phyloP scores from a whole-genome alignment of 2,329 filamentous ascomycete genomes.

The Alternaria infectoria region DNA sequence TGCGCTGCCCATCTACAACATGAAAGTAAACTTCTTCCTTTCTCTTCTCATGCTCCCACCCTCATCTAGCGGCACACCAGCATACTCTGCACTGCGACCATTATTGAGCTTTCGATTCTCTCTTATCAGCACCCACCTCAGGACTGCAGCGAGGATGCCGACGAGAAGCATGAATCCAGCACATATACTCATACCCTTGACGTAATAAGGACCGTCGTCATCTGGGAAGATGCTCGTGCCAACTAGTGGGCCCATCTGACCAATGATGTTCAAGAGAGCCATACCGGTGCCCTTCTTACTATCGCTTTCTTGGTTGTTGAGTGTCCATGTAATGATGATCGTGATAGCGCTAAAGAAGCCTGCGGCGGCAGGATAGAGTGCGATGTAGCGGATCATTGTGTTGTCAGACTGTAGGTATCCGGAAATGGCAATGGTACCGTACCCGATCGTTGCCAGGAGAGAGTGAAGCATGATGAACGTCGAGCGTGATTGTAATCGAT shows the following conservation, averaged over 20 bases:
- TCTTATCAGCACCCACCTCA: slow-evolving; percentile 51
- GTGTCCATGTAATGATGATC: slow-evolving; percentile 83
- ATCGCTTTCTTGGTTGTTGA: slow-evolving; percentile 80
- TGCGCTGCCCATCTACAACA: slow-evolving; percentile 16
- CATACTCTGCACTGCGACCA: slow-evolving; percentile 26
- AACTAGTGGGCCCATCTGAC: slow-evolving; percentile 74
- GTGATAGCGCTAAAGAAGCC: slow-evolving; percentile 89
- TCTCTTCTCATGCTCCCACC: slow-evolving; percentile 15
- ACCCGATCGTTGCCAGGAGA: slow-evolving; percentile 67
- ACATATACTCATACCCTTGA: slow-evolving; percentile 58
- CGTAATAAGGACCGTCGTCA: slow-evolving; percentile 57
- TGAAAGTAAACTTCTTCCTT: slow-evolving; percentile 35
- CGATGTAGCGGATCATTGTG: slow-evolving; percentile 66
- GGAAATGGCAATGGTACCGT: slow-evolving; percentile 66
- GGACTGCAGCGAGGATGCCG: slow-evolving; percentile 49
- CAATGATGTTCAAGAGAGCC: slow-evolving; percentile 80
- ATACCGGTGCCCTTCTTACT: slow-evolving; percentile 77
- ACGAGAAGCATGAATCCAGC: slow-evolving; percentile 58
- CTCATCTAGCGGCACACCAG: slow-evolving; percentile 35
- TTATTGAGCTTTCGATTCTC: slow-evolving; percentile 29
- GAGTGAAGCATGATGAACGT: slow-evolving; percentile 73
- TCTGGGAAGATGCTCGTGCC: slow-evolving; percentile 63
- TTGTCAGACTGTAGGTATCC: slow-evolving; percentile 49
- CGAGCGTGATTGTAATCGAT: slow-evolving; percentile 67
- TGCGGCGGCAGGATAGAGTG: slow-evolving; percentile 76